Evolutionary conservation across 208 protist species (phyloP).

Genomic region (Phytomonas sp.): DNA sequence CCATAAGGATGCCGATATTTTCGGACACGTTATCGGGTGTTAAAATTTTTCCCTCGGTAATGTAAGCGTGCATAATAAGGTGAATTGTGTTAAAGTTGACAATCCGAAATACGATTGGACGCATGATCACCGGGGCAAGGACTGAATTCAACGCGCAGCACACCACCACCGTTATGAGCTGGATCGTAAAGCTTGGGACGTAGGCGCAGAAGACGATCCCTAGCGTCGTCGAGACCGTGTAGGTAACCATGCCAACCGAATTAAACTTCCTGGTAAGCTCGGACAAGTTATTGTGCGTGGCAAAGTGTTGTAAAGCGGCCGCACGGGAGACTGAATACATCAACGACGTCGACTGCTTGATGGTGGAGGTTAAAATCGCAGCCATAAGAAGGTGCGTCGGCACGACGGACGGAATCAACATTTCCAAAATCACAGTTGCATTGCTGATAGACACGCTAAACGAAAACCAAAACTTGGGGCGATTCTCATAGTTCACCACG

Average conservation of each 20-base stretch:
- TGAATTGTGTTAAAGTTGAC: conserved; percentile 64
- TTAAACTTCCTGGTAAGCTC: conserved; percentile 88
- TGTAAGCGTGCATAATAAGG: conserved; percentile 43
- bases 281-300: conserved; percentile 63
- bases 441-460: conserved; percentile 75
- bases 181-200: conserved; percentile 55
- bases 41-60: conserved; percentile 28
- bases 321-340: conserved; percentile 81
- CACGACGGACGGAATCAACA: conserved; percentile 59
- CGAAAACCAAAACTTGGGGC: conserved; percentile 87
- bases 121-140: conserved; percentile 54
- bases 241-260: conserved; percentile 77
- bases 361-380: conserved; percentile 61
- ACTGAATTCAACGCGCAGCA: conserved; percentile 61
- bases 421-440: conserved; percentile 66
- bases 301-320: conserved; percentile 74
- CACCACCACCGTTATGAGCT: conserved; percentile 53
- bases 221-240: conserved; percentile 60
- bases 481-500: conserved; percentile 77
- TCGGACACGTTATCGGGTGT: conserved; percentile 53
- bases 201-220: conserved; percentile 68
- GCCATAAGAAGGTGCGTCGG: conserved; percentile 61
- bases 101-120: conserved; percentile 62
- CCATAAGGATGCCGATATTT: conserved; percentile 47
- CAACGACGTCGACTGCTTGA: conserved; percentile 72